Conservation (phyloP, 306 rosid species). For the Citrullus amarus region DNA sequence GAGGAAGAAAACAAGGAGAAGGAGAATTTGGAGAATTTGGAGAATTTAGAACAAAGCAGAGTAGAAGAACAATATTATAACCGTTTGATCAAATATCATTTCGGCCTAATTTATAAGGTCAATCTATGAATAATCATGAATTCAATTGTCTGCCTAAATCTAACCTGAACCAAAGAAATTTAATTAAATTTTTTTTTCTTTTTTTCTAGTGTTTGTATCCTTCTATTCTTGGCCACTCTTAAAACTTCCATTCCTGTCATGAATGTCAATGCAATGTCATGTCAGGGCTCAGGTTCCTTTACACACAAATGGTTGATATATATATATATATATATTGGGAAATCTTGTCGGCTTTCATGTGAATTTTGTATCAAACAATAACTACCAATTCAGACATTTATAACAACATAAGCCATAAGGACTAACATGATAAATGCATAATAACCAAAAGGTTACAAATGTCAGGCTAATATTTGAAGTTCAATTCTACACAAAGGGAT, state of each 20-base stretch:
- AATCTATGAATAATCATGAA: neutral
- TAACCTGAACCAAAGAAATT: neutral
- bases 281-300: neutral
- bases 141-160: neutral
- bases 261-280: neutral
- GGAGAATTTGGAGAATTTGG: too few species aligned
- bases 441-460: neutral
- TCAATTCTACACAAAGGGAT: too few species aligned
- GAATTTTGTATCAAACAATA: neutral
- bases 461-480: neutral
- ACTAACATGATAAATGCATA: neutral
- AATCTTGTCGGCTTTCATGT: neutral
- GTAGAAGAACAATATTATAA: too few species aligned
- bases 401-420: neutral
- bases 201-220: neutral
- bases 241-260: neutral
- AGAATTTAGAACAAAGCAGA: too few species aligned
- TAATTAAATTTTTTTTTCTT: neutral
- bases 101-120: too few species aligned
- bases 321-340: neutral
- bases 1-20: too few species aligned
- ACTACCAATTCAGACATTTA: neutral
- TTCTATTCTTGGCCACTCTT: neutral
- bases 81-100: too few species aligned
- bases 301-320: neutral